Percentiles rank a stretch among this genome's conserved stretches.
These are phyloP conservation scores for Nitzschia palea DNA, from an alignment of 108 stramenopile genomes.

Conservation along the genomic window DNA sequence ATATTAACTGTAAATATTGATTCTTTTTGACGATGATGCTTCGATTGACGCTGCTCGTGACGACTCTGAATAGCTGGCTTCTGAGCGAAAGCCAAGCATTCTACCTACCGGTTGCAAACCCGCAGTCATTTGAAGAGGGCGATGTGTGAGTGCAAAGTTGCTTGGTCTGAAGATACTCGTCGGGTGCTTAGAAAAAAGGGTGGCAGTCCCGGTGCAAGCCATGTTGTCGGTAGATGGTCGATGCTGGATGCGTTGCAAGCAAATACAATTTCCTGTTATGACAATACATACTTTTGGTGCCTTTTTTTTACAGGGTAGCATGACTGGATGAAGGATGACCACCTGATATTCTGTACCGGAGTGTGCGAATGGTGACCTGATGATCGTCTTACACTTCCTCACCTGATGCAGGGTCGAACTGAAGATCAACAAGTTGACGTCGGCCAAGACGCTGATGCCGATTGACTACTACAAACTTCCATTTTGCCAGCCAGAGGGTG, in stretches of 20 bases:
- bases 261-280: no score
- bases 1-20: no score
- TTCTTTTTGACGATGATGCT: no score
- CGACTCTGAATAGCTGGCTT: background rate
- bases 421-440: constrained; percentile 78
- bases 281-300: no score
- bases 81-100: background rate
- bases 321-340: no score
- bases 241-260: no score
- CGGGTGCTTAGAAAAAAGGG: background rate
- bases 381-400: background rate
- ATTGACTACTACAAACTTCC: constrained; percentile 90
- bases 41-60: background rate
- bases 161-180: no score
- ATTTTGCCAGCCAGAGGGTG: constrained; percentile 85
- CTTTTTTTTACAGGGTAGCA: no score
- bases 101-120: background rate
- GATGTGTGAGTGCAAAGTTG: background rate
- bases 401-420: constrained; percentile 66
- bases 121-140: background rate
- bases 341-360: no score
- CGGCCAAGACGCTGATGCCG: constrained; percentile 77
- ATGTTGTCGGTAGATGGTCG: no score
- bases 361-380: no score
- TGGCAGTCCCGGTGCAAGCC: background rate